Evolutionary conservation across 2,329 filamentous ascomycete species (phyloP).

Genomic region (Alternaria arbusti): DNA sequence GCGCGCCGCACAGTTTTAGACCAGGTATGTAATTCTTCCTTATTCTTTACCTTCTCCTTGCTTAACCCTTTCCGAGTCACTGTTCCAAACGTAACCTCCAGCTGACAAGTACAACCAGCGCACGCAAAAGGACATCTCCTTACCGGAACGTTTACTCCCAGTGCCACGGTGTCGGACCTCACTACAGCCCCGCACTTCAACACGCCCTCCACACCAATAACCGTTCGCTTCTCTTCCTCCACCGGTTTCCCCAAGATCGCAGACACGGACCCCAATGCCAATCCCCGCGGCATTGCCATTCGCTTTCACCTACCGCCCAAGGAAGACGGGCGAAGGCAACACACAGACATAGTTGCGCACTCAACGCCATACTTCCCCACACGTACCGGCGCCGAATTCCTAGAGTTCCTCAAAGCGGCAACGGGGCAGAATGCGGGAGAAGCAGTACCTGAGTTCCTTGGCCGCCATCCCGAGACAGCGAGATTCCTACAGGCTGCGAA

Average conservation of each 20-base stretch:
- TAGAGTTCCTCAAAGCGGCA: conserved; percentile 55
- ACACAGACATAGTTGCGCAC: conserved; percentile 65
- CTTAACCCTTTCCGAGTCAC: background rate
- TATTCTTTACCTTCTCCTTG: background rate
- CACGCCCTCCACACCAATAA: conserved; percentile 53
- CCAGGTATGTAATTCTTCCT: conserved; percentile 29
- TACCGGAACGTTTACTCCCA: conserved; percentile 61
- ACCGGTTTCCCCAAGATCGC: conserved; percentile 60
- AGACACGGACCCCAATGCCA: conserved; percentile 56
- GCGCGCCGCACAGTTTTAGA: conserved; percentile 31
- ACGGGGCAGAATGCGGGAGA: conserved; percentile 39
- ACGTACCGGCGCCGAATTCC: conserved; percentile 60
- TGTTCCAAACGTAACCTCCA: background rate
- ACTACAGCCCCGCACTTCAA: conserved; percentile 59
- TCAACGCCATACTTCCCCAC: conserved; percentile 61
- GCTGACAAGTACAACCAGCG: conserved; percentile 43
- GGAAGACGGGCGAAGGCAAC: conserved; percentile 48
- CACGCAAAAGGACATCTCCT: conserved; percentile 63
- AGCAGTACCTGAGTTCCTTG: conserved; percentile 53
- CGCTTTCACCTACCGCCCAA: conserved; percentile 57
- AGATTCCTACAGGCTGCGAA: conserved; percentile 59
- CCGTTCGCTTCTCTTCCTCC: conserved; percentile 59
- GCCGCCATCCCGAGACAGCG: conserved; percentile 54
- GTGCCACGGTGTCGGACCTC: conserved; percentile 52
- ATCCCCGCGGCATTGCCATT: conserved; percentile 55